phyloP scores from a whole-genome alignment of 768 basidiomycete genomes.

The Pleurotus sapidus region DNA sequence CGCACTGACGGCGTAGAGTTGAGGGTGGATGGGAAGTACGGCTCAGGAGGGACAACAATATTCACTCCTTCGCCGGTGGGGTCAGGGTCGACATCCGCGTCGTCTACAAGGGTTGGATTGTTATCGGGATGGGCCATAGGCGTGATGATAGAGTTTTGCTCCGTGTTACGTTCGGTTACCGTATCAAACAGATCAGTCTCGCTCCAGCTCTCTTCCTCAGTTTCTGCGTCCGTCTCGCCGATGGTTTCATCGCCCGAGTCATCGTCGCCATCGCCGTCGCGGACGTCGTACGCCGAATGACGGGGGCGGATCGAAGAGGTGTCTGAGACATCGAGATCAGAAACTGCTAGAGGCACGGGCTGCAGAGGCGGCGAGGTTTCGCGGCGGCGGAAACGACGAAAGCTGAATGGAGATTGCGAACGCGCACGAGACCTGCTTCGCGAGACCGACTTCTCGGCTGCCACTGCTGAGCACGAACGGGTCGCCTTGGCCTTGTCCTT shows the following conservation, averaged over 20 bases:
- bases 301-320: conserved; percentile 56
- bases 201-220: conserved; percentile 57
- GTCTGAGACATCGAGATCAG: conserved; percentile 59
- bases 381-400: conserved; percentile 62
- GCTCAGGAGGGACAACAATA: conserved; percentile 80
- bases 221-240: conserved; percentile 50
- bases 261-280: conserved; percentile 21
- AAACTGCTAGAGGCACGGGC: conserved; percentile 55
- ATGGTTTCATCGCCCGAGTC: conserved; percentile 66
- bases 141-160: conserved; percentile 64
- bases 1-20: conserved; percentile 38
- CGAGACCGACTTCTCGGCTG: conserved; percentile 36
- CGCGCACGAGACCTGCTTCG: conserved; percentile 60
- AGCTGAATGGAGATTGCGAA: conserved; percentile 77
- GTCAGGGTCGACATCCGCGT: conserved; percentile 65
- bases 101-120: conserved; percentile 21
- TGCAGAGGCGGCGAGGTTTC: conserved; percentile 56
- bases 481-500: conserved; percentile 39
- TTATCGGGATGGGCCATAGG: conserved; percentile 15
- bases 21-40: conserved; percentile 76
- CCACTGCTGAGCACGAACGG: conserved; percentile 49
- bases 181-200: conserved; percentile 69
- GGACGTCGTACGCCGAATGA: conserved; percentile 52
- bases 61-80: conserved; percentile 92
- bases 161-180: conserved; percentile 85